Base-by-base conservation (phyloP, 352 stramenopile genomes). In the Pythium aquatile region DNA sequence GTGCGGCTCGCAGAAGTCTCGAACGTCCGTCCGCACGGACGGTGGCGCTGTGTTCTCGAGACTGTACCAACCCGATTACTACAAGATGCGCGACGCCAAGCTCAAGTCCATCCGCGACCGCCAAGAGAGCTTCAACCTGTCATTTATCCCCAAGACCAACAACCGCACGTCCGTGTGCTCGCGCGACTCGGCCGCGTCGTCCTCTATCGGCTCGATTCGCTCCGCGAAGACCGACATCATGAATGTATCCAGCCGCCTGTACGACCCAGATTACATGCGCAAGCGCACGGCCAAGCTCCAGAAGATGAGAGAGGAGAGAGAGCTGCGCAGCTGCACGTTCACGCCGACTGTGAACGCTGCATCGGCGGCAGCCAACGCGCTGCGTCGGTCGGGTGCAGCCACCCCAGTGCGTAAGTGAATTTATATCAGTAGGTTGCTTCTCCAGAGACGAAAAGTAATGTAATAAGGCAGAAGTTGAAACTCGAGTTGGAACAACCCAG, bases 251-350 rank as follows among this genome's bases (percentile, higher is more conserved):
- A 93, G 83, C 37, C 83, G 86, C 2, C 73, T 95, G 40, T 95
- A 95, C 73, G 84, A 95, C 65, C 84, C 86, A 7, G 84, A 93
- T 9, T 95, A 95, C 69, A 74, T 93, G 57, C 75, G 75, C 44
- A 92, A 93, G 61, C 83, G 86, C 58, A 90, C 86, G 51, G 82
- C 81, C 37, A 77, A 83, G 46, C 76, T 95, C n/a, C 74, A 88
- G 28, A 79, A 81, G 17, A 79, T 95, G 75, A 71, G 76, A 13
- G 79, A 92, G 47, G 84, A 95, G 70, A 83, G 85, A 28, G 86
- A 95, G 63, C 69, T 95, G 69, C 84, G 84, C 44, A 75, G 88
- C 30, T 95, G 86, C 60, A 95, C 86, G 9, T 95, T 93, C 63
- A 60, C 74, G 35, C 86, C 86, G 26, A 74, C 76, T 17, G 88